Evolutionary conservation across 371 early-diverging fungal species (phyloP).

Genomic region (Phascolomyces articulosus): DNA sequence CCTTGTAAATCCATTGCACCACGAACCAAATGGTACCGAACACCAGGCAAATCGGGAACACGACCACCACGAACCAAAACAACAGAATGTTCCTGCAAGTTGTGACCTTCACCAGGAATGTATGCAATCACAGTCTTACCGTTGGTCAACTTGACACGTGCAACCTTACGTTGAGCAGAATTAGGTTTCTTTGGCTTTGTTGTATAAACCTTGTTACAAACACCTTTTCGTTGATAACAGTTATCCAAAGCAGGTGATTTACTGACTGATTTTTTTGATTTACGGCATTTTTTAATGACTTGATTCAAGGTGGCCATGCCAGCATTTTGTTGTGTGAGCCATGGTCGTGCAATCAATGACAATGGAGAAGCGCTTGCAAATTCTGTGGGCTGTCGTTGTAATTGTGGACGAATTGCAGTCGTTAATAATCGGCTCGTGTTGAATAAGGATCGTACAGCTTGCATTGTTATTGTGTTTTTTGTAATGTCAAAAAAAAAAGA

Average conservation of each 20-base stretch:
- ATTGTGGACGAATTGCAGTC: not conserved
- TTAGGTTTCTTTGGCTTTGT: conserved; percentile 94
- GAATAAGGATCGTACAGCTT: conserved; percentile 4
- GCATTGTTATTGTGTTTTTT: not conserved
- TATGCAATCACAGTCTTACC: conserved; percentile 91
- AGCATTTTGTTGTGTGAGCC: conserved; percentile 52
- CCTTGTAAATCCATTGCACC: conserved; percentile 96
- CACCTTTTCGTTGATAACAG: conserved; percentile 90
- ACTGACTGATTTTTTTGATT: conserved; percentile 63
- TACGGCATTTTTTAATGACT: conserved; percentile 88
- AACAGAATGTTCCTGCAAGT: conserved; percentile 96
- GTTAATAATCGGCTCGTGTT: not conserved
- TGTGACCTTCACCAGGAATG: conserved; percentile 98
- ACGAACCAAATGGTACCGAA: conserved; percentile 91
- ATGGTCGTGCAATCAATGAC: not conserved
- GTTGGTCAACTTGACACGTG: conserved; percentile 84
- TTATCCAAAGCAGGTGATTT: conserved; percentile 90
- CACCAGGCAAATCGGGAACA: conserved; percentile 98
- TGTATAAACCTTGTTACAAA: conserved; percentile 94
- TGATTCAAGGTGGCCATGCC: conserved; percentile 95
- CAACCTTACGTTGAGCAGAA: conserved; percentile 89
- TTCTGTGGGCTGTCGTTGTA: not conserved
- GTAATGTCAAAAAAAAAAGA: not conserved
- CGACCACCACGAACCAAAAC: conserved; percentile 94
- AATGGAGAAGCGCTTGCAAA: not conserved